phyloP scores from a whole-genome alignment of 352 stramenopile genomes.

The Globisporangium ultimum region DNA sequence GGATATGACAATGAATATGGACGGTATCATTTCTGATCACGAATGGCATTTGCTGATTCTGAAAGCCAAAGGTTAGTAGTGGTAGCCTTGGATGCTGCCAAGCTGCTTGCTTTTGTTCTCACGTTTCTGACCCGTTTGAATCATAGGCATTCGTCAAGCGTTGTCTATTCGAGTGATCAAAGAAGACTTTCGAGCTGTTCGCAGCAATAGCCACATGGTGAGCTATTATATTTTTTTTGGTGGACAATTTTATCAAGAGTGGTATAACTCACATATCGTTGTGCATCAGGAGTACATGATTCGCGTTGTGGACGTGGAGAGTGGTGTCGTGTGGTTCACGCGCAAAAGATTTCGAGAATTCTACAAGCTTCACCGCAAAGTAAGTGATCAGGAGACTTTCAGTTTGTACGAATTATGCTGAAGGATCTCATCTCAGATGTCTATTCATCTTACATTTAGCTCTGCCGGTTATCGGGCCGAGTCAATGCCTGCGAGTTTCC shows the following conservation, averaged over 20 bases:
- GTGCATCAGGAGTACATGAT: slow-evolving; percentile 76
- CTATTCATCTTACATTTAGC: slow-evolving; percentile 17
- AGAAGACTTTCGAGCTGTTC: slow-evolving; percentile 47
- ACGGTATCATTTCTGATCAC: slow-evolving; percentile 83
- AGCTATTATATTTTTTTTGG: background rate
- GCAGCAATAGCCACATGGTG: slow-evolving; percentile 70
- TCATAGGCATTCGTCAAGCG: slow-evolving; percentile 65
- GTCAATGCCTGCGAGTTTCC: slow-evolving; percentile 73
- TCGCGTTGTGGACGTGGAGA: slow-evolving; percentile 82
- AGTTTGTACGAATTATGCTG: background rate
- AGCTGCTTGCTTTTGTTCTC: no score
- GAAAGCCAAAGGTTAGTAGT: slow-evolving; percentile 63
- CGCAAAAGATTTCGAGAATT: slow-evolving; percentile 80
- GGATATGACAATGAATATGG: slow-evolving; percentile 83
- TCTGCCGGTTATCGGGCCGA: slow-evolving; percentile 64
- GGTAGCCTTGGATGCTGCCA: no score
- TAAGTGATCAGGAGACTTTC: slow-evolving; percentile 17
- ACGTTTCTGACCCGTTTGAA: background rate
- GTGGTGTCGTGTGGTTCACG: slow-evolving; percentile 82
- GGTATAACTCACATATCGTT: background rate
- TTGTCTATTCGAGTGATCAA: slow-evolving; percentile 78
- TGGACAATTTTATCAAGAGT: background rate
- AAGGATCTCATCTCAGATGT: no score
- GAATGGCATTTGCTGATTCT: slow-evolving; percentile 84
- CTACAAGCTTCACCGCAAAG: slow-evolving; percentile 81